Evolutionary conservation across 345 rosid genomes (phyloP).

Genomic region (Eucalyptus sideroxylon): DNA sequence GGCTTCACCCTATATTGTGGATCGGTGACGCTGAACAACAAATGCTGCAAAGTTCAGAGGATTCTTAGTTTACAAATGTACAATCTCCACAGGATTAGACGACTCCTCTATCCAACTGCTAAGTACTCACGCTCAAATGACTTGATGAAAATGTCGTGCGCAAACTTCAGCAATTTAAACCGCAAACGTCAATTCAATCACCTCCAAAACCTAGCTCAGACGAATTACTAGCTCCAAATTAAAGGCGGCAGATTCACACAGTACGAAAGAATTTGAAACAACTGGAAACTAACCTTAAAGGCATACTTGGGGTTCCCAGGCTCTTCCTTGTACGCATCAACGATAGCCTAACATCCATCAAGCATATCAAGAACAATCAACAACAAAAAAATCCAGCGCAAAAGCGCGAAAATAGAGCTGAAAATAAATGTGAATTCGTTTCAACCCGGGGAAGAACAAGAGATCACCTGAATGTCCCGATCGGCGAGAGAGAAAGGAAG

Average conservation of each 20-base stretch:
- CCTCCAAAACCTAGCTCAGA: neutral
- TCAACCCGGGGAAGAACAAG: neutral
- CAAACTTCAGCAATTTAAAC: neutral
- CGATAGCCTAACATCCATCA: slow-evolving; percentile 45
- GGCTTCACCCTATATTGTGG: slow-evolving; percentile 75
- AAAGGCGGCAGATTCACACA: neutral
- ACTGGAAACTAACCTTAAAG: slow-evolving; percentile 57
- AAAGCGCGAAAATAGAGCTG: neutral
- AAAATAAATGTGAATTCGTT: neutral
- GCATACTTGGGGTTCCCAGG: slow-evolving; percentile 77
- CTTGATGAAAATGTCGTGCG: neutral
- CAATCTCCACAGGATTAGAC: neutral
- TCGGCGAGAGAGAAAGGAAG: slow-evolving; percentile 87
- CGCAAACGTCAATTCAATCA: neutral
- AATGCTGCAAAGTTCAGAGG: slow-evolving; percentile 42
- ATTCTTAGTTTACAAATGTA: neutral
- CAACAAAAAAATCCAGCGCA: neutral
- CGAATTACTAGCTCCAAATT: neutral
- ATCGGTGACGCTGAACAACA: slow-evolving; percentile 83
- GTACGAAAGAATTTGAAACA: neutral
- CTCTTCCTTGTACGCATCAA: slow-evolving; percentile 93
- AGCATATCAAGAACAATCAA: neutral
- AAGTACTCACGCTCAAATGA: neutral
- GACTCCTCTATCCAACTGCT: neutral
- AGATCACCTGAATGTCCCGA: slow-evolving; percentile 73